Percentiles rank a stretch among this genome's conserved stretches.
These are phyloP conservation scores for Neurospora sp. DNA, from an alignment of 495 filamentous ascomycete genomes.

Conservation along the genomic window DNA sequence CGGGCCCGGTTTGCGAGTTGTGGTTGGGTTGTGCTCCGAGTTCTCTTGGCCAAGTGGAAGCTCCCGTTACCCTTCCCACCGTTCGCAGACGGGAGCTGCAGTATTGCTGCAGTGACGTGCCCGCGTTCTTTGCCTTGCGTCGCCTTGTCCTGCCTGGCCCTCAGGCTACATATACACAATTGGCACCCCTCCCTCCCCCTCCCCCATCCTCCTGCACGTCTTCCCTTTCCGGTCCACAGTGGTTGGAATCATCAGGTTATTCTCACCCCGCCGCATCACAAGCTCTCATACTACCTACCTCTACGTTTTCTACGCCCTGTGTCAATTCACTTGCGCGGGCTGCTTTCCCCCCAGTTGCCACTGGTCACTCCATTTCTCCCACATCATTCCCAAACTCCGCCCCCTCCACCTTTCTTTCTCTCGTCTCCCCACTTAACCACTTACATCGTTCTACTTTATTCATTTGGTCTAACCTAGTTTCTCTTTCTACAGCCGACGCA, in stretches of 20 bases:
- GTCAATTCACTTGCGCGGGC: neutral
- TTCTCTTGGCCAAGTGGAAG: slow-evolving; percentile 9
- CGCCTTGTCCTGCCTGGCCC: slow-evolving; percentile 20
- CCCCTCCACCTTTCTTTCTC: slow-evolving; percentile 1
- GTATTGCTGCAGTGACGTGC: slow-evolving; percentile 29
- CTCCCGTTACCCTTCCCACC: slow-evolving; percentile 14
- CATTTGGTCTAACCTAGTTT: slow-evolving; percentile 27
- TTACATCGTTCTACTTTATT: slow-evolving; percentile 13
- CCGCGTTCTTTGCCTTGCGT: slow-evolving; percentile 28
- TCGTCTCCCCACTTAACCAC: slow-evolving; percentile 11
- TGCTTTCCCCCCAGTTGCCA: slow-evolving; percentile 22
- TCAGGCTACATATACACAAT: slow-evolving; percentile 17
- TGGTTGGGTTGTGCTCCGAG: slow-evolving; percentile 7
- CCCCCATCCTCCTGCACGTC: slow-evolving; percentile 29
- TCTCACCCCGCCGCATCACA: slow-evolving; percentile 21
- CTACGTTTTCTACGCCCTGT: neutral
- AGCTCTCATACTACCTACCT: slow-evolving; percentile 1
- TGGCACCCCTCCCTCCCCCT: slow-evolving; percentile 16
- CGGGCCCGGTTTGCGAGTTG: slow-evolving; percentile 2
- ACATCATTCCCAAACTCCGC: slow-evolving; percentile 9
- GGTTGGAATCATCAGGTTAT: slow-evolving; percentile 15
- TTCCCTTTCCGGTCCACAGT: slow-evolving; percentile 28
- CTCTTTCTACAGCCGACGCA: slow-evolving; percentile 34
- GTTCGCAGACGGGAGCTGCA: slow-evolving; percentile 17
- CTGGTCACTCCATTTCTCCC: slow-evolving; percentile 10